Base-by-base conservation (phyloP, 306 rosid species). In the Luffa aegyptiaca region DNA sequence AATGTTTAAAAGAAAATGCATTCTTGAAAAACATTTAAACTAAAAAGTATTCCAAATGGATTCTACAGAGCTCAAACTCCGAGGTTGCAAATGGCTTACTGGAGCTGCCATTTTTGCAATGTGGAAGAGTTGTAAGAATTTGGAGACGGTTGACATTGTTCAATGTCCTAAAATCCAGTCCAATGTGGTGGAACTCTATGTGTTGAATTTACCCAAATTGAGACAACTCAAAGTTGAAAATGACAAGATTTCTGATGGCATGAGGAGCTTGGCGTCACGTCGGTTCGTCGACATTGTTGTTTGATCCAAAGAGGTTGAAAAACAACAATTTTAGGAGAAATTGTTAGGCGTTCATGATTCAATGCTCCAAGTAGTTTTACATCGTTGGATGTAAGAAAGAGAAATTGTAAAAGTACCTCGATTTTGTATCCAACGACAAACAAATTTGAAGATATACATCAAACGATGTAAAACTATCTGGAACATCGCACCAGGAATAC, bases 61-160 rank as follows among this genome's bases (percentile, higher is more conserved):
- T 26, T 26, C 31, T 26, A 26, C 75, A 80, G 93, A 90, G 45
- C 77, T 95, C 86, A 90, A 82, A 84, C 74, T 93, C 8, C 88
- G 97, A 78, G 97, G 97, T 10, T 95, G 99, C 56, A 88, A 85
- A 31, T 69, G 88, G 69, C 87, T 93, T 12, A 84, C 93, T 1
- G 18, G 64, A 61, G 76, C 80, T 4, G 82, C 96, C 12, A 7
- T 91, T 82, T 46, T 45, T 66, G 74, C 88, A 4, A 62, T 90
- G 89, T 35, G 84, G 8, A 90, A 84, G 84, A 86, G 90, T 80
- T 95, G 99, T 84, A 89, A 86, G 77, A 21, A 62, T 0, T 80
- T 95, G 81, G 87, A 91, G 80, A 89, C 71, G 79, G 82, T 95
- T 35, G 99, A 92, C 81, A 69, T 95, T 45, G 59, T 83, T 88